Evolutionary conservation across 495 filamentous ascomycete genomes (phyloP).

Genomic region (Neurospora sp.): DNA sequence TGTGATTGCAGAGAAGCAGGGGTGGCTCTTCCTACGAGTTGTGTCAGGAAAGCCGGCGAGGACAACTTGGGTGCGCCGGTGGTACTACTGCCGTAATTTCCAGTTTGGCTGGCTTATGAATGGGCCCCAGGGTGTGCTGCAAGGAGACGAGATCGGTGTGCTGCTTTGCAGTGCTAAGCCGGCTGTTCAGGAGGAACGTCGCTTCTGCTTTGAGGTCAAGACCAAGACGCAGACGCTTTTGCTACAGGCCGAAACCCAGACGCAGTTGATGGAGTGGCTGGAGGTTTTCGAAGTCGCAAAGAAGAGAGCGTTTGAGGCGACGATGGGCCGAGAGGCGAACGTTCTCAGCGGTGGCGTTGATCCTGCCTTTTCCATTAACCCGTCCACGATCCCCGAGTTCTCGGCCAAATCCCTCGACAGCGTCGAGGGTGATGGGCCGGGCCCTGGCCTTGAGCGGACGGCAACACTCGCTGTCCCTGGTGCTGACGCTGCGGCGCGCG

Average conservation of each 20-base stretch:
- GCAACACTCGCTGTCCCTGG: constrained; percentile 59
- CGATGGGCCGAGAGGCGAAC: constrained; percentile 48
- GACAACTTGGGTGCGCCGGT: constrained; percentile 77
- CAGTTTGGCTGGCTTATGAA: constrained; percentile 96
- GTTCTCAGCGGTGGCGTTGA: constrained; percentile 54
- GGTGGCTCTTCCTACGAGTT: constrained; percentile 81
- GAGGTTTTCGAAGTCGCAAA: constrained; percentile 88
- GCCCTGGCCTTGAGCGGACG: constrained; percentile 41
- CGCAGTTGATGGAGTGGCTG: constrained; percentile 85
- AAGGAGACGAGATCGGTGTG: constrained; percentile 93
- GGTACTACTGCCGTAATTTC: constrained; percentile 91
- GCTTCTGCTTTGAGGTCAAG: constrained; percentile 98
- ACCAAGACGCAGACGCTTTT: constrained; percentile 88
- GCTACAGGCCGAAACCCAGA: constrained; percentile 86
- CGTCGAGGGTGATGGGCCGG: constrained; percentile 41
- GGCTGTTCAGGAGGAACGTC: constrained; percentile 82
- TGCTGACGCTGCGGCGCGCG: constrained; percentile 48
- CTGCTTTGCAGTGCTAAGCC: constrained; percentile 85
- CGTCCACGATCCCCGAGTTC: constrained; percentile 80
- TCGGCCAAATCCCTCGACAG: constrained; percentile 65
- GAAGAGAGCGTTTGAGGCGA: constrained; percentile 75
- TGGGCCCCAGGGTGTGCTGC: constrained; percentile 76
- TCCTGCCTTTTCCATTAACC: constrained; percentile 86
- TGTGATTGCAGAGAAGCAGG: constrained; percentile 68
- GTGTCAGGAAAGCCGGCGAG: constrained; percentile 79